Conservation (phyloP, 2,329 filamentous ascomycete species). For the Dothistroma pini region DNA sequence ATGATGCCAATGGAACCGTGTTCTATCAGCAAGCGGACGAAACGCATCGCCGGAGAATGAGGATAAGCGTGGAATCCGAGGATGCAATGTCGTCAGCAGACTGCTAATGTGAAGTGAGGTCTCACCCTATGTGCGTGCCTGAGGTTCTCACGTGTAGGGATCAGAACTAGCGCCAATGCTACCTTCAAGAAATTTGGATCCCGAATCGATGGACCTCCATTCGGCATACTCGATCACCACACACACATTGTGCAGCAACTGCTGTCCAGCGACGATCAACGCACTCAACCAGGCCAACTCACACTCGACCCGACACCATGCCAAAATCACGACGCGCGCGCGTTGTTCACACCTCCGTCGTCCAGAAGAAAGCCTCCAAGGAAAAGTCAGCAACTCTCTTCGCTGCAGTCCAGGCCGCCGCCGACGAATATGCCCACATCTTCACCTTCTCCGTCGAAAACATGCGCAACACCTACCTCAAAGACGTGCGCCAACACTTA, state of each 20-base stretch:
- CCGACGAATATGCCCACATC: conserved; percentile 83
- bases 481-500: conserved; percentile 82
- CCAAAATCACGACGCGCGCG: conserved; percentile 93
- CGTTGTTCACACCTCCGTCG: conserved; percentile 85
- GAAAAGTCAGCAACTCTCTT: conserved; percentile 83
- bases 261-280: neutral
- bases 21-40: too few relatives aligned
- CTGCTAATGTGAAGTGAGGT: neutral
- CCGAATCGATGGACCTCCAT: neutral
- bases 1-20: neutral
- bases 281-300: neutral
- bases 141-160: neutral
- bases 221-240: neutral
- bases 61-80: too few relatives aligned
- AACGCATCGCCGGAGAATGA: too few relatives aligned
- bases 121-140: neutral
- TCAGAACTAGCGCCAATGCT: neutral
- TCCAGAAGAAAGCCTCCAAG: conserved; percentile 83
- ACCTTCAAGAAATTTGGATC: neutral
- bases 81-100: too few relatives aligned
- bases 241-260: neutral
- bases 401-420: conserved; percentile 77
- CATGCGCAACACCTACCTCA: conserved; percentile 96
- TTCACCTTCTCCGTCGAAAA: conserved; percentile 94
- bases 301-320: conserved; percentile 55